These are phyloP conservation scores for Aulographum hederae DNA, from an alignment of 2,329 filamentous ascomycete genomes.

Conservation along the genomic window DNA sequence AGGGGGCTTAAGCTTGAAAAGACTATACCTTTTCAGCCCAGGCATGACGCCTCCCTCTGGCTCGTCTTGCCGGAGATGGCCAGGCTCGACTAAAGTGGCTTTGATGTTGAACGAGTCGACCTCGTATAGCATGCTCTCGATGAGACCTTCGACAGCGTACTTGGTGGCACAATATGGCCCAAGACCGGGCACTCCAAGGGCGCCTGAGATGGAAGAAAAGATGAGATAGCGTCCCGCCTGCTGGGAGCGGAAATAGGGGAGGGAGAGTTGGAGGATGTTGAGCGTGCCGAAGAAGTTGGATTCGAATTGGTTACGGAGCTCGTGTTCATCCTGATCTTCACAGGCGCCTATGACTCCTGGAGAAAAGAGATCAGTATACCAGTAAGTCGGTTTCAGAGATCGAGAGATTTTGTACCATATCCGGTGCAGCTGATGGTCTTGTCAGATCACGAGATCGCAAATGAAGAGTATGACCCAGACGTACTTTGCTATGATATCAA, in stretches of 20 bases:
- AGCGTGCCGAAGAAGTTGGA: slow-evolving; percentile 94
- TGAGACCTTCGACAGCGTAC: slow-evolving; percentile 86
- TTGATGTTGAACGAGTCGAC: slow-evolving; percentile 85
- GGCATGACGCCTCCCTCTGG: slow-evolving; percentile 10
- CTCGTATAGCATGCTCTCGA: slow-evolving; percentile 95
- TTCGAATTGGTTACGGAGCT: slow-evolving; percentile 89
- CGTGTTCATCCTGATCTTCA: slow-evolving; percentile 91
- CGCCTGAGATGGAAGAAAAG: slow-evolving; percentile 82
- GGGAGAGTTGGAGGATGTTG: slow-evolving; percentile 75
- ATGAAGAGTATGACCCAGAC: slow-evolving; percentile 4
- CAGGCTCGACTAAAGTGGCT: slow-evolving; percentile 81
- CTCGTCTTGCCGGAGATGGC: slow-evolving; percentile 75
- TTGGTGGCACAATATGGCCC: slow-evolving; percentile 95
- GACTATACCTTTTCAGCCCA: slow-evolving; percentile 54
- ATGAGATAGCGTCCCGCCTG: slow-evolving; percentile 68
- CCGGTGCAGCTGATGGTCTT: slow-evolving; percentile 57
- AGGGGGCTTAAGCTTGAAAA: slow-evolving; percentile 77
- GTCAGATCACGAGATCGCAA: too few species aligned
- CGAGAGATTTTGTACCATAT: slow-evolving; percentile 45
- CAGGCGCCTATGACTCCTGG: slow-evolving; percentile 70
- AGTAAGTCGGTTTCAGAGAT: slow-evolving; percentile 1
- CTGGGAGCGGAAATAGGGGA: slow-evolving; percentile 73
- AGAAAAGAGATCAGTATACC: background rate
- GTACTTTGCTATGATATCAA: slow-evolving; percentile 74
- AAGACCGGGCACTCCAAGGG: slow-evolving; percentile 80